Evolutionary conservation across 2,329 filamentous ascomycete species (phyloP).

Genomic region (Epichloe brachyelytri): DNA sequence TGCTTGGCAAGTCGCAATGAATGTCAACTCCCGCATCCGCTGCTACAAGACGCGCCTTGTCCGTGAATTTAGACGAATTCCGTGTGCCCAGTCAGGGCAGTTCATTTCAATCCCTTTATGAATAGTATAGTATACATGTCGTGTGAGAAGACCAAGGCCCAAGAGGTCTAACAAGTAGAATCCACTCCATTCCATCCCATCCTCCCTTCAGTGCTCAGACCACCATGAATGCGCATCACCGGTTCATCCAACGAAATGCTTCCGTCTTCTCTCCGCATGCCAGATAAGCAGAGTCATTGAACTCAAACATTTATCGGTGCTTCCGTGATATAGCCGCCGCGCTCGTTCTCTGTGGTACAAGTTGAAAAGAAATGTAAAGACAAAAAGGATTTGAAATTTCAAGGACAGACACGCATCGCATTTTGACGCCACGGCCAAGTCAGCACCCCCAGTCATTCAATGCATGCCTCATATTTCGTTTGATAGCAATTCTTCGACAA

Average conservation of each 20-base stretch:
- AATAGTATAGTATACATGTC: slow-evolving; percentile 3
- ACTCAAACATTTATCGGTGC: neutral
- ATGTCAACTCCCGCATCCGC: neutral
- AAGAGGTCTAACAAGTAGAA: neutral
- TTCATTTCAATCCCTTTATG: slow-evolving; percentile 1
- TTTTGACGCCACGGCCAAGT: neutral
- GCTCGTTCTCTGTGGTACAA: slow-evolving; percentile 2
- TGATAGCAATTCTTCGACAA: neutral
- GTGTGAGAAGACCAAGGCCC: neutral
- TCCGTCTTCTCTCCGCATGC: neutral
- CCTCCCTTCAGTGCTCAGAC: too few relatives aligned
- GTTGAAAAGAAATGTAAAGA: neutral
- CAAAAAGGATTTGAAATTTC: neutral
- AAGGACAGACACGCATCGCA: neutral
- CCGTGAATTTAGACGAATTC: neutral
- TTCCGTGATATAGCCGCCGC: neutral
- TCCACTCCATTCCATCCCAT: neutral
- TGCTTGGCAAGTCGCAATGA: neutral
- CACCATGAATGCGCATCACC: neutral
- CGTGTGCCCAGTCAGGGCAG: neutral
- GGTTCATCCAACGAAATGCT: neutral
- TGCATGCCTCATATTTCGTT: neutral
- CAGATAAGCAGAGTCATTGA: neutral
- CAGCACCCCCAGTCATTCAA: neutral
- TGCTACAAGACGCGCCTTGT: neutral